These are phyloP conservation scores for Ramularia endophylla DNA, from an alignment of 2,329 filamentous ascomycete species.

Conservation along the genomic window DNA sequence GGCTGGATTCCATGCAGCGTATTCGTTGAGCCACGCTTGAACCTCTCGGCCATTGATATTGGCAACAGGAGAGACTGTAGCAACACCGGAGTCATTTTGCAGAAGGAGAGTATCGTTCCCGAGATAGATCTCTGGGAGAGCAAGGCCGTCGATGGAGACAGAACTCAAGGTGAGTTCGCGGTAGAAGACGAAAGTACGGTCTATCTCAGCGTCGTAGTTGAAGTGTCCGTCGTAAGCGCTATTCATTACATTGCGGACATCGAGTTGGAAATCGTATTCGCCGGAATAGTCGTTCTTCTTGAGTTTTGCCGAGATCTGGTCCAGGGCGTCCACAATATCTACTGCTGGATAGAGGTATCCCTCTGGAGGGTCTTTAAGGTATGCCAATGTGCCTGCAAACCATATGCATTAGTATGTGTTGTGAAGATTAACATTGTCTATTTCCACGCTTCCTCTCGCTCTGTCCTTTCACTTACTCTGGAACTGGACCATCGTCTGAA, in stretches of 20 bases:
- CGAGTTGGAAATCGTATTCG: slow-evolving; percentile 42
- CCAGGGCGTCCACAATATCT: slow-evolving; percentile 35
- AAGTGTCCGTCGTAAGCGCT: slow-evolving; percentile 61
- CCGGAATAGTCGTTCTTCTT: slow-evolving; percentile 31
- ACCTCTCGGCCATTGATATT: slow-evolving; percentile 34
- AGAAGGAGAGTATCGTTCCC: too few relatives aligned
- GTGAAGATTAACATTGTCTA: too few relatives aligned
- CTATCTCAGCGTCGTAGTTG: slow-evolving; percentile 49
- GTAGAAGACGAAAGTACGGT: slow-evolving; percentile 45
- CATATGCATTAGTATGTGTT: too few relatives aligned
- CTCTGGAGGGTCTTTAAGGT: slow-evolving; percentile 38
- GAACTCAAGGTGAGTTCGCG: slow-evolving; percentile 50
- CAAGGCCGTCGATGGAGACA: slow-evolving; percentile 52
- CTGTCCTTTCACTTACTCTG: too few relatives aligned
- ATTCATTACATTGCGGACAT: slow-evolving; percentile 48
- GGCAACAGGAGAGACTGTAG: slow-evolving; percentile 33
- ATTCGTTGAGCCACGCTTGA: slow-evolving; percentile 29
- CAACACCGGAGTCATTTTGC: slow-evolving; percentile 21
- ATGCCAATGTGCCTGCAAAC: slow-evolving; percentile 37
- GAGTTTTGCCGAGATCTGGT: slow-evolving; percentile 34
- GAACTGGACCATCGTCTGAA: too few relatives aligned
- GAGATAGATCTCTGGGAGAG: slow-evolving; percentile 49
- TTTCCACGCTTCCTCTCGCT: too few relatives aligned
- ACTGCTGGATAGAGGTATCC: slow-evolving; percentile 40
- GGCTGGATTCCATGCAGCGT: slow-evolving; percentile 26